These are phyloP conservation scores for Diaporthe capsici DNA, from an alignment of 2,329 filamentous ascomycete genomes.

Conservation along the genomic window DNA sequence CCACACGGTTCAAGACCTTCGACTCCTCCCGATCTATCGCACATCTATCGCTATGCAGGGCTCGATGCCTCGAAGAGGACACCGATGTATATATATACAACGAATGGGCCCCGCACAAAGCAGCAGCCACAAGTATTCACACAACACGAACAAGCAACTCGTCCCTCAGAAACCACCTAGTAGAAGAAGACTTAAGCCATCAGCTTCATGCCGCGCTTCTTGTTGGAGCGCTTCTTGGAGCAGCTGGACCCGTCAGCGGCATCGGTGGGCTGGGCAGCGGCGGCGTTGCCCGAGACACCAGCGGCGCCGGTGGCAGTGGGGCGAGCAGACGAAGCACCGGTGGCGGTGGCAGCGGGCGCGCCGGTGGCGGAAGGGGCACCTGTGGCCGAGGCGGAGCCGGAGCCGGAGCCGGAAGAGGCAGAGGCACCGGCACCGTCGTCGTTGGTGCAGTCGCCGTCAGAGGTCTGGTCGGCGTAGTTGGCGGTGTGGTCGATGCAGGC, in stretches of 20 bases:
- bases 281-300: constrained; percentile 14
- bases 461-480: constrained; percentile 51
- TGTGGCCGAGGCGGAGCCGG: not conserved
- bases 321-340: constrained; percentile 4
- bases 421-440: constrained; percentile 26
- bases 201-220: constrained; percentile 25
- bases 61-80: constrained; percentile 1
- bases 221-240: constrained; percentile 31
- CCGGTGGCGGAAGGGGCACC: not conserved
- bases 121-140: constrained; percentile 4
- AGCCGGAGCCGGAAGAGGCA: constrained; percentile 6
- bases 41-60: constrained; percentile 26
- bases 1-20: not conserved
- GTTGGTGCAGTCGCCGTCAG: constrained; percentile 54
- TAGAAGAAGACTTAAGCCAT: constrained; percentile 6
- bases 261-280: constrained; percentile 7
- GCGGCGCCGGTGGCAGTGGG: constrained; percentile 1
- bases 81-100: constrained; percentile 24
- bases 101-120: not conserved
- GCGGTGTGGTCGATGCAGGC: constrained; percentile 55
- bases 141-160: not conserved
- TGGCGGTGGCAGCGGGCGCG: not conserved
- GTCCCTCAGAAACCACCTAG: not conserved
- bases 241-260: constrained; percentile 4
- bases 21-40: not conserved